A percentile compares a stretch with the other conserved stretches of the same genome.
These are phyloP conservation scores for Purshia tridentata DNA, from an alignment of 306 rosid species.

Conservation along the genomic window DNA sequence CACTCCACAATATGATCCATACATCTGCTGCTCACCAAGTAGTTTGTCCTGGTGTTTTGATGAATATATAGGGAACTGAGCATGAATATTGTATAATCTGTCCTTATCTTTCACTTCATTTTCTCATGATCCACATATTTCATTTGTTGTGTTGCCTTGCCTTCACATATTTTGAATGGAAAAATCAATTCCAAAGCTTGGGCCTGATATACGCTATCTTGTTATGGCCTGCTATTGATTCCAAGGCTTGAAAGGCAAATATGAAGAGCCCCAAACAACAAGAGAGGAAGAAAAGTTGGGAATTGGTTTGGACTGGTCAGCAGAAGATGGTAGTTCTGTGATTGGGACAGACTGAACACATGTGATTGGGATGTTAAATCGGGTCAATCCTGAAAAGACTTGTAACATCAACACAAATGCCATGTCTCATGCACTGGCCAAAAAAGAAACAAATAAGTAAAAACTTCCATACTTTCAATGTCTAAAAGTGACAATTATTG, in stretches of 20 bases:
- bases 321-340: slow-evolving; percentile 28
- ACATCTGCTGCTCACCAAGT: too few relatives aligned
- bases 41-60: too few relatives aligned
- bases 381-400: background rate
- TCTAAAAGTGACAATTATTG: background rate
- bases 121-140: too few relatives aligned
- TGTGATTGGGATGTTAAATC: slow-evolving; percentile 10
- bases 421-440: background rate
- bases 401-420: slow-evolving; percentile 2
- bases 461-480: background rate
- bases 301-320: slow-evolving; percentile 25
- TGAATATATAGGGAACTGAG: too few relatives aligned
- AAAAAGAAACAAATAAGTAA: background rate
- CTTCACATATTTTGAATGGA: too few relatives aligned
- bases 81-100: too few relatives aligned
- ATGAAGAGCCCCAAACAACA: background rate
- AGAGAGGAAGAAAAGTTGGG: slow-evolving; percentile 5
- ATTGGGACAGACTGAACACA: slow-evolving; percentile 17
- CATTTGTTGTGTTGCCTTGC: too few relatives aligned
- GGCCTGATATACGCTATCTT: background rate
- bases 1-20: too few relatives aligned
- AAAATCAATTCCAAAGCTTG: too few relatives aligned
- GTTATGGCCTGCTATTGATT: background rate
- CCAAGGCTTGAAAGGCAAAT: too few relatives aligned
- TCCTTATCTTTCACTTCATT: too few relatives aligned